Conservation (phyloP, 306 rosid genomes). For the Malus asiatica region DNA sequence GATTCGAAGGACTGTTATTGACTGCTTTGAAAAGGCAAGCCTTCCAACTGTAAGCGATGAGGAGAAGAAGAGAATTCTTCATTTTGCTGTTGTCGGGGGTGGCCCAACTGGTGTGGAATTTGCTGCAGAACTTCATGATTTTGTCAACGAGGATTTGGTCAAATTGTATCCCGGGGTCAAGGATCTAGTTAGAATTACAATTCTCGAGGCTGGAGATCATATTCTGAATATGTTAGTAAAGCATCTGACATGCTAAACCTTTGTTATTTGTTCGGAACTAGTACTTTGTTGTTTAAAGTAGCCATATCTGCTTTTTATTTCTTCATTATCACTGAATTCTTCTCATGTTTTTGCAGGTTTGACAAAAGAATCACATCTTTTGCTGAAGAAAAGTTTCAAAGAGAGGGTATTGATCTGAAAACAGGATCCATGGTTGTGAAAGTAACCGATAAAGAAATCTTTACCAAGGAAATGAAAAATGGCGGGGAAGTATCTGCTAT, state of each 20-base stretch:
- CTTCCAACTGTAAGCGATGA: slow-evolving; percentile 66
- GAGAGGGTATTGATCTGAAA: slow-evolving; percentile 81
- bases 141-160: slow-evolving; percentile 72
- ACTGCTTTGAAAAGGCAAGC: slow-evolving; percentile 92
- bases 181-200: slow-evolving; percentile 70
- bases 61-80: slow-evolving; percentile 87
- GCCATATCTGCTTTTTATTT: neutral
- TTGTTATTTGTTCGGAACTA: neutral
- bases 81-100: slow-evolving; percentile 96
- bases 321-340: neutral
- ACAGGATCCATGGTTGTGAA: slow-evolving; percentile 96
- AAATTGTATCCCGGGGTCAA: slow-evolving; percentile 66
- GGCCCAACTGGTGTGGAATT: slow-evolving; percentile 99
- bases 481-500: slow-evolving; percentile 53
- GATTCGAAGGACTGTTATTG: slow-evolving; percentile 84
- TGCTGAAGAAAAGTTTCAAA: slow-evolving; percentile 76
- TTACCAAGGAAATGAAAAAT: slow-evolving; percentile 70
- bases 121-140: slow-evolving; percentile 95
- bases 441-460: slow-evolving; percentile 73
- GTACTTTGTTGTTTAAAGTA: neutral
- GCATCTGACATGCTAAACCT: neutral
- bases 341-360: slow-evolving; percentile 50
- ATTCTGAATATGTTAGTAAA: slow-evolving; percentile 72
- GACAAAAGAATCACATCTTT: slow-evolving; percentile 92
- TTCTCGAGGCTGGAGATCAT: slow-evolving; percentile 88